Percentiles rank a stretch among this genome's conserved stretches.
These are phyloP conservation scores for Thuja plicata DNA, from an alignment of 83 land plant genomes.

Conservation along the genomic window DNA sequence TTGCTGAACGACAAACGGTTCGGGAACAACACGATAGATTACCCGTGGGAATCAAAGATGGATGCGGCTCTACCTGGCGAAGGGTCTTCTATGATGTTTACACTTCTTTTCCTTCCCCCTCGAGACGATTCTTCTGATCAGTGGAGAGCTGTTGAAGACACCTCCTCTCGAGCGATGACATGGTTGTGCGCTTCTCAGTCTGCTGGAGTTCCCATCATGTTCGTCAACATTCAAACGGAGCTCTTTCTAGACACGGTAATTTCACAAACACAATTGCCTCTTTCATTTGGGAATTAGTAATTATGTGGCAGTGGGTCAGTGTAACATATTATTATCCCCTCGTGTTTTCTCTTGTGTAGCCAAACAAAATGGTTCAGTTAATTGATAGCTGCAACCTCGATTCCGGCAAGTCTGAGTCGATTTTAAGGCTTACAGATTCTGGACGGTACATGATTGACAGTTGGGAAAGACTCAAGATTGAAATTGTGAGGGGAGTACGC, in stretches of 20 bases:
- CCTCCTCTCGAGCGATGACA: slow-evolving; percentile 39
- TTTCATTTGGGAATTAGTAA: too few relatives aligned
- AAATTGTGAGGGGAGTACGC: slow-evolving; percentile 34
- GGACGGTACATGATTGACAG: slow-evolving; percentile 3
- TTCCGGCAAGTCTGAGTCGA: neutral
- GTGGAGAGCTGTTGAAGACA: slow-evolving; percentile 20
- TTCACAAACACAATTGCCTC: neutral
- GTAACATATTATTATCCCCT: neutral
- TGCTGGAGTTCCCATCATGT: slow-evolving; percentile 41
- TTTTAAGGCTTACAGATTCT: neutral
- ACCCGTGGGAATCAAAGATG: slow-evolving; percentile 40
- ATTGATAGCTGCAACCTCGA: neutral
- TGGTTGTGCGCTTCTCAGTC: slow-evolving; percentile 47
- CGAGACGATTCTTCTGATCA: slow-evolving; percentile 3
- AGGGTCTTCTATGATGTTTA: slow-evolving; percentile 24
- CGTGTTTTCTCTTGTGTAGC: neutral
- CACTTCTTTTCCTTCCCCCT: slow-evolving; percentile 41
- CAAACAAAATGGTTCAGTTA: neutral
- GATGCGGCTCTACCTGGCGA: slow-evolving; percentile 24
- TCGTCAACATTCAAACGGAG: slow-evolving; percentile 53
- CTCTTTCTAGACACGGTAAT: neutral
- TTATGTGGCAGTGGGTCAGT: too few relatives aligned
- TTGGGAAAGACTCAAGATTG: slow-evolving; percentile 10
- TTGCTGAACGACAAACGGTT: slow-evolving; percentile 17
- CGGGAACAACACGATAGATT: slow-evolving; percentile 18